Percentiles rank a stretch among this genome's conserved stretches.
These are phyloP conservation scores for Vigna reflexopilosa DNA, from an alignment of 306 rosid species.

Conservation along the genomic window DNA sequence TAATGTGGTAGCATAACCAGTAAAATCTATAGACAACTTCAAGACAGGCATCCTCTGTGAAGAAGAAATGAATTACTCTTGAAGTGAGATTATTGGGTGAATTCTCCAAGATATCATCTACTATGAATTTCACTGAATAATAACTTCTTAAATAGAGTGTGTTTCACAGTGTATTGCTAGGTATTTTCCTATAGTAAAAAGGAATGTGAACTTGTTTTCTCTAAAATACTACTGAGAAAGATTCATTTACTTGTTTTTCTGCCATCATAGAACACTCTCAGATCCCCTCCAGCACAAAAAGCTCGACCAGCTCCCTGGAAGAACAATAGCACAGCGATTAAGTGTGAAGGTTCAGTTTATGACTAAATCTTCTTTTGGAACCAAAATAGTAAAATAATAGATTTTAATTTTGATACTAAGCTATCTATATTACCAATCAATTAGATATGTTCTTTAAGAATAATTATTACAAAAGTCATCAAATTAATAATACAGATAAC, in stretches of 20 bases:
- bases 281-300: constrained; percentile 93
- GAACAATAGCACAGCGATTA: constrained; percentile 29
- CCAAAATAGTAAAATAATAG: not conserved
- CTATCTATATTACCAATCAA: not conserved
- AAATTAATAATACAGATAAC: not conserved
- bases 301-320: constrained; percentile 92
- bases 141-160: not conserved
- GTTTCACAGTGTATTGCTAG: not conserved
- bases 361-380: not conserved
- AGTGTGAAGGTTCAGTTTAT: constrained; percentile 7
- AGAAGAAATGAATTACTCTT: constrained; percentile 37
- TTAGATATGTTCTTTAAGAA: not conserved
- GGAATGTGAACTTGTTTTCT: constrained; percentile 7
- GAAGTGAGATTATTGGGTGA: not conserved
- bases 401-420: not conserved
- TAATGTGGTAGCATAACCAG: constrained; percentile 94
- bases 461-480: not conserved
- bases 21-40: constrained; percentile 91
- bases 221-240: constrained; percentile 22
- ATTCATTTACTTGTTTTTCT: constrained; percentile 62
- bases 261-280: constrained; percentile 88
- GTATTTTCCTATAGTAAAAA: not conserved
- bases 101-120: not conserved
- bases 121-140: not conserved
- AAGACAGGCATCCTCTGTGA: constrained; percentile 86